These are phyloP conservation scores for Tephrocybe sp. DNA, from an alignment of 768 basidiomycete genomes.

Conservation along the genomic window DNA sequence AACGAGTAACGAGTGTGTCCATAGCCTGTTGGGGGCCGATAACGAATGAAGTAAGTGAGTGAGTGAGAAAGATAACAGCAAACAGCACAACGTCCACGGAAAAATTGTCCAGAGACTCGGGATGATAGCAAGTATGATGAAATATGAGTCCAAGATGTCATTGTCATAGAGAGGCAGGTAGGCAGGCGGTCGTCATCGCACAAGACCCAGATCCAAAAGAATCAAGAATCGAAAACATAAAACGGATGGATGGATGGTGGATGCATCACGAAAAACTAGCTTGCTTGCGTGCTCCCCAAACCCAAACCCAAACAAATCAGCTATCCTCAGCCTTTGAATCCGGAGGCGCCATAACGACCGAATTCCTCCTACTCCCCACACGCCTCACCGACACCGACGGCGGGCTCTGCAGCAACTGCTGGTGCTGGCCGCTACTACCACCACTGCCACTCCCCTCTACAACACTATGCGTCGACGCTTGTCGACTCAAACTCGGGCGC, in stretches of 20 bases:
- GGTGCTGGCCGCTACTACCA: background rate
- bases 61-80: too few species aligned
- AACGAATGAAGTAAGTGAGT: too few species aligned
- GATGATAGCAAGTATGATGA: too few species aligned
- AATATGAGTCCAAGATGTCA: background rate
- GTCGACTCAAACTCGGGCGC: slow-evolving; percentile 23
- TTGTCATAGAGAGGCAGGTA: background rate
- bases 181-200: background rate
- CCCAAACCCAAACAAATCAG: background rate
- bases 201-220: slow-evolving; percentile 3
- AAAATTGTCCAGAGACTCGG: too few species aligned
- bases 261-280: too few species aligned
- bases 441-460: slow-evolving; percentile 2
- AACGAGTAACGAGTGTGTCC: too few species aligned
- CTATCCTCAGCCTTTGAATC: slow-evolving; percentile 24
- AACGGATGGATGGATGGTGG: slow-evolving; percentile 4
- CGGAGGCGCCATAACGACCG: slow-evolving; percentile 33
- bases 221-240: slow-evolving; percentile 15
- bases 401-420: slow-evolving; percentile 7
- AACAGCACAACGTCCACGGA: too few species aligned
- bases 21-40: too few species aligned
- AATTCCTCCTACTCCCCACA: slow-evolving; percentile 32
- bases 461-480: slow-evolving; percentile 17
- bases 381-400: slow-evolving; percentile 14
- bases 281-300: too few species aligned